Base-by-base conservation (phyloP, 2,329 filamentous ascomycete species). In the Triangularia verruculosa region DNA sequence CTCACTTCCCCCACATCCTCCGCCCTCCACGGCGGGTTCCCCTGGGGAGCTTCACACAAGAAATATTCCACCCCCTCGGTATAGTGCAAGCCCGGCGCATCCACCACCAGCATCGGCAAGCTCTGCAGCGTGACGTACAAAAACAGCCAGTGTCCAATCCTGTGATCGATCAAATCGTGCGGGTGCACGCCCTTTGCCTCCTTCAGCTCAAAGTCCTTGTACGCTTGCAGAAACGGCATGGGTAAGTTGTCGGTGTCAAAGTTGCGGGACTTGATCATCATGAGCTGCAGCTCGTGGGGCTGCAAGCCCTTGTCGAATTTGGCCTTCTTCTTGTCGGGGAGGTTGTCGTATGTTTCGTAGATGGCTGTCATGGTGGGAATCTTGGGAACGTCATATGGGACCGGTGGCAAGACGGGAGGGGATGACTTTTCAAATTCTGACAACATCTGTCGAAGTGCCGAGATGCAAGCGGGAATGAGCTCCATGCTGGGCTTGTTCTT, bases 361-460 rank as follows among this genome's bases (percentile, higher is more conserved):
- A 92, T 82, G 1, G 86, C 80, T 30, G 83, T 81, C 70, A 96
- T 83, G 0, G 83, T 84, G 0, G 94, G 94, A 24, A 96, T 77
- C 68, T 88, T 84, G 2, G 95, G 94, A 4, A 92, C 81, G 73
- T 98, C 94, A 72, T 94, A 98, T 0, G 95, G 94, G 61, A 98
- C 87, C 0, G 94, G 92, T 0, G 95, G 95, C 64, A 94, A 86
- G 0, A 98, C 93, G 0, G 95, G 95, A 1, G 94, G 92, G 13
- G 89, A 91, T 8, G 91, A 94, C 64, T 90, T 87, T 74, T 99
- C 95, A 72, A 93, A 97, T 76, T 98, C 94, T 69, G 86, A 88
- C 67, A 97, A 82, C 12, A 97, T 85, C 66, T 88, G 89, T 61
- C 94, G 87, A 54, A 98, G 80, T 1, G 91, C 92, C 43, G 88